Conservation (phyloP, 1,284 basidiomycete genomes). For the Inonotus hispidus region DNA sequence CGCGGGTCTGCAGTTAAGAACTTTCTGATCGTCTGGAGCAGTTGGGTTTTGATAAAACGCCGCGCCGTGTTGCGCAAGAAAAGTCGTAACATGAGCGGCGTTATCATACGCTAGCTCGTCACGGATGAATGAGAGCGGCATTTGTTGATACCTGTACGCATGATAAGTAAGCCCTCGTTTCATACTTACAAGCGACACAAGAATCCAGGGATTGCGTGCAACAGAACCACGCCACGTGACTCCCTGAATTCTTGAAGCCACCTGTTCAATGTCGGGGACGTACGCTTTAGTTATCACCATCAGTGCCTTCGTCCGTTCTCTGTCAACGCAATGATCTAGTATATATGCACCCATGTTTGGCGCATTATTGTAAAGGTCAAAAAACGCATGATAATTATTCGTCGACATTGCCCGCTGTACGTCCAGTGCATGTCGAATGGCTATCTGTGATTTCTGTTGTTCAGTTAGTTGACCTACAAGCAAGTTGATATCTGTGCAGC, state of each 20-base stretch:
- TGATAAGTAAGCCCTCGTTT: background rate
- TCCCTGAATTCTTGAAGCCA: no score
- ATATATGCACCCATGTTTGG: conserved; percentile 99
- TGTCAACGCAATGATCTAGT: conserved; percentile 97
- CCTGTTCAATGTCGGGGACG: conserved; percentile 36
- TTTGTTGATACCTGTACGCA: conserved; percentile 65
- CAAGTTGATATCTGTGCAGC: conserved; percentile 81
- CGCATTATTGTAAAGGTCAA: conserved; percentile 77
- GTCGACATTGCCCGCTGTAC: conserved; percentile 87
- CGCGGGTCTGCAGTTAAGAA: conserved; percentile 62
- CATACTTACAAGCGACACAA: no score
- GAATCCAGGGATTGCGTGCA: no score
- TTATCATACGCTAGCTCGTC: conserved; percentile 83
- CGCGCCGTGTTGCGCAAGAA: conserved; percentile 68
- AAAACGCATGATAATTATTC: conserved; percentile 93
- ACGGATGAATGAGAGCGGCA: conserved; percentile 76
- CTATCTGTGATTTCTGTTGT: conserved; percentile 74
- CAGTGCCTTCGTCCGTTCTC: conserved; percentile 85
- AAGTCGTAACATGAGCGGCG: conserved; percentile 57
- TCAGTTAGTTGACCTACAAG: conserved; percentile 94
- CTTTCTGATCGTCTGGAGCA: conserved; percentile 51
- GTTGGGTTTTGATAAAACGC: conserved; percentile 65
- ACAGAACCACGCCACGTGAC: no score
- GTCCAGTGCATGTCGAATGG: conserved; percentile 84
- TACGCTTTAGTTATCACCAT: conserved; percentile 91